Percentiles rank a stretch among this genome's conserved stretches.
phyloP scores from a whole-genome alignment of 805 yeast genomes.

The Sugiyamaella valdiviana region DNA sequence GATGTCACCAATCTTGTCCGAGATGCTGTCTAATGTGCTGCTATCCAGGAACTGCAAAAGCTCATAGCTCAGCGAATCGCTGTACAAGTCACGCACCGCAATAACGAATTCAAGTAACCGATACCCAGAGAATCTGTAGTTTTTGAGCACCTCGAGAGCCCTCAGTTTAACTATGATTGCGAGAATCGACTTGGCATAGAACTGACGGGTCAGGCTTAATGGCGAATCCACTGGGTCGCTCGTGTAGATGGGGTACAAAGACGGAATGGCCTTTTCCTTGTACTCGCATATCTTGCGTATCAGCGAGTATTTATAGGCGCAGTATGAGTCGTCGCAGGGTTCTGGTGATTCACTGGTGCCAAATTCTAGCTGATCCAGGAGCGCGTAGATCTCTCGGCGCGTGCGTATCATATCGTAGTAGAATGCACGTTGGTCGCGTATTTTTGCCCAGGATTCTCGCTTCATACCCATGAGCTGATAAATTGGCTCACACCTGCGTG shows the following conservation, averaged over 20 bases:
- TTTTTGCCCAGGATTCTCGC: no score
- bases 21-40: not conserved
- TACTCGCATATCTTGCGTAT: not conserved
- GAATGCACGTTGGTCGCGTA: no score
- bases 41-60: not conserved
- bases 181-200: not conserved
- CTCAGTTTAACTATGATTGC: not conserved
- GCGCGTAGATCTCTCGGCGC: no score
- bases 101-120: not conserved
- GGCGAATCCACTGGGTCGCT: not conserved
- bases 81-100: not conserved
- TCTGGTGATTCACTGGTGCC: not conserved
- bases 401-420: no score
- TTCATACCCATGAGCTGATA: no score
- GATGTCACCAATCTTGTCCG: not conserved
- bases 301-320: not conserved
- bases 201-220: not conserved
- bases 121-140: not conserved
- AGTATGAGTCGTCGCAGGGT: not conserved
- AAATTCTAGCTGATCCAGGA: no score
- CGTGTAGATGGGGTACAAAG: not conserved
- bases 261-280: not conserved
- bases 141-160: not conserved
- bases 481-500: not conserved
- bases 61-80: not conserved